Conservation (phyloP, 78 protist species). For the Dictyostelium brefeldianum region DNA sequence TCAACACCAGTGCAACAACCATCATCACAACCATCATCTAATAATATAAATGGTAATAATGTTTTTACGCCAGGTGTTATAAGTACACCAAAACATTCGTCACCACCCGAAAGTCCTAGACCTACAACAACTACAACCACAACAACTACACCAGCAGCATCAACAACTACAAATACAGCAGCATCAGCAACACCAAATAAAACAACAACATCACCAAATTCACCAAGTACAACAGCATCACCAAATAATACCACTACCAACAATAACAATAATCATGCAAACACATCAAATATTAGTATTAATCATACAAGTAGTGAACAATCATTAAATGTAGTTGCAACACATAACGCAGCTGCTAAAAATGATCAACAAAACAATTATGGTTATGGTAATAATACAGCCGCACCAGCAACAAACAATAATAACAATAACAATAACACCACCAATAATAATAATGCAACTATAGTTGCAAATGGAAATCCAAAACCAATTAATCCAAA, state of each 20-base stretch:
- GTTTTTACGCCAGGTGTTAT: conserved; percentile 21
- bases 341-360: not conserved
- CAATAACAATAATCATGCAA: not conserved
- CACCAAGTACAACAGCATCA: conserved; percentile 14
- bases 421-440: not conserved
- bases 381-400: no score
- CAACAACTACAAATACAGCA: conserved; percentile 12
- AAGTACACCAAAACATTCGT: conserved; percentile 12
- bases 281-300: not conserved
- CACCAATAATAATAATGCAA: conserved; percentile 18
- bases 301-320: not conserved
- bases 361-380: not conserved
- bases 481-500: not conserved
- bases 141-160: not conserved
- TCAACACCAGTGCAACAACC: not conserved
- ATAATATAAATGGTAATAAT: not conserved
- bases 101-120: conserved; percentile 29
- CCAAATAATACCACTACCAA: not conserved
- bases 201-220: conserved; percentile 14
- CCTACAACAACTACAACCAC: not conserved
- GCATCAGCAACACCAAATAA: not conserved
- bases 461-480: not conserved
- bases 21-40: not conserved
- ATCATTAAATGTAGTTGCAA: not conserved
- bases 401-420: not conserved